Evolutionary conservation across 1,139 yeast genomes (phyloP).

Genomic region (Taphrina betulina): DNA sequence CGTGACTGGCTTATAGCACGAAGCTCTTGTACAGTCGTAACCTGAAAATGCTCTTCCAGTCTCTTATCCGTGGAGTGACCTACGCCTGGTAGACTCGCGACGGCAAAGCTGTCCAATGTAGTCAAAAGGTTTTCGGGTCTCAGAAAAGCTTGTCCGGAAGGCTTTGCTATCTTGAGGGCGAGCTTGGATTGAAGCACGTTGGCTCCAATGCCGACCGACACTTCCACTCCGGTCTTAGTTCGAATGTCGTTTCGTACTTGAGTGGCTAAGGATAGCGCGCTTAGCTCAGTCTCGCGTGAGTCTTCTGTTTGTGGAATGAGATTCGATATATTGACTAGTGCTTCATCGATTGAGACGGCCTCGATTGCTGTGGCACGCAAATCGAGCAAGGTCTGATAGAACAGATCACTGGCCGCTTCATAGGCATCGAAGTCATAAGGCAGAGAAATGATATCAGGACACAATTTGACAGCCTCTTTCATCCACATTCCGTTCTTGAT

Average conservation of each 20-base stretch:
- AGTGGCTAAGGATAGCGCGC: constrained; percentile 44
- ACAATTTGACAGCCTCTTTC: constrained; percentile 55
- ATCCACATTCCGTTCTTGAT: constrained; percentile 87
- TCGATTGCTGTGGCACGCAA: constrained; percentile 58
- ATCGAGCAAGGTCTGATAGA: constrained; percentile 51
- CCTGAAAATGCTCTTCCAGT: constrained; percentile 43
- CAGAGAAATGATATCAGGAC: constrained; percentile 63
- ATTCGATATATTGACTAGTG: constrained; percentile 64
- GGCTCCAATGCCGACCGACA: constrained; percentile 72
- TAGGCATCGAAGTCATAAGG: constrained; percentile 76
- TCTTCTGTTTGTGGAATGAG: constrained; percentile 11
- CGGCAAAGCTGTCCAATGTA: constrained; percentile 51
- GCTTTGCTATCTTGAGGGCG: constrained; percentile 75
- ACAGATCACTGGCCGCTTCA: constrained; percentile 58
- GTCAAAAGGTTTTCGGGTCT: constrained; percentile 42
- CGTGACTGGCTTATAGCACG: constrained; percentile 45
- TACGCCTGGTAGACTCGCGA: constrained; percentile 78
- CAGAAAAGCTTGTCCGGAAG: constrained; percentile 59
- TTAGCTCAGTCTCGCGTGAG: constrained; percentile 36
- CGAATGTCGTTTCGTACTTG: constrained; percentile 52
- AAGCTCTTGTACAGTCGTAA: constrained; percentile 47
- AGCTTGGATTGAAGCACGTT: constrained; percentile 77
- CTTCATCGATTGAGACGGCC: constrained; percentile 93
- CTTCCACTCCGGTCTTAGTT: constrained; percentile 58
- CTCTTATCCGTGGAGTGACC: constrained; percentile 58